Base-by-base conservation (phyloP, 129 eudicot genomes). In the Arctium lappa region DNA sequence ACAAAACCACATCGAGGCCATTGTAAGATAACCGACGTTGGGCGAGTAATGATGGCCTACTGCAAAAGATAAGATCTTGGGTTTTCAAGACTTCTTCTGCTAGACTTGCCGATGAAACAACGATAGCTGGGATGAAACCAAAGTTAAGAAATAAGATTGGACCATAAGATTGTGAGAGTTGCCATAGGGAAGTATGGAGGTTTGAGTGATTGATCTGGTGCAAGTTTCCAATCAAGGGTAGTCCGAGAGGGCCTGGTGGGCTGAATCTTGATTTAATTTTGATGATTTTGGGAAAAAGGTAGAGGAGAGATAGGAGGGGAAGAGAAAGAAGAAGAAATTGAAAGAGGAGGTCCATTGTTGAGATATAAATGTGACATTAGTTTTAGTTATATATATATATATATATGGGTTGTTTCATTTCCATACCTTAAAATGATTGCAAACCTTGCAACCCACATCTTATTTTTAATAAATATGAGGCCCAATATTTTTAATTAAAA, bases 141-240 rank as follows among this genome's bases (percentile, higher is more conserved):
- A 82, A 27, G 0, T 33, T 63, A 7, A 74, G 76, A 29, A 40
- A 78, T 33, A 83, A 10, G 53, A 83, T 72, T 18, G 86, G 86
- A 6, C 86, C 82, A 3, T 83, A 77, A 22, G 77, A 27, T 77
- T 77, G 62, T 10, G 86, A 83, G 30, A 83, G 86, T 16, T 77
- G 22, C 86, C 86, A 77, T 37, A 83, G 71, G 72, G 31, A 71
- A 22, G 68, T 79, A 60, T 77, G 86, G 77, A 73, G 74, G 74
- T 37, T 63, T 13, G 82, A 72, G 50, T 36, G 60, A 56, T 83
- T 18, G 63, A 77, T 48, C 27, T 83, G 86, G 79, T 83, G 86
- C 50, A 83, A 38, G 82, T 83, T 83, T 38, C 86, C 86, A 3
- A 83, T 77, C 16, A 83, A 70, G 40, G 86, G 86, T 37, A 83